phyloP scores from a whole-genome alignment of 164 flowering plant genomes.

The Vitis labrusca region DNA sequence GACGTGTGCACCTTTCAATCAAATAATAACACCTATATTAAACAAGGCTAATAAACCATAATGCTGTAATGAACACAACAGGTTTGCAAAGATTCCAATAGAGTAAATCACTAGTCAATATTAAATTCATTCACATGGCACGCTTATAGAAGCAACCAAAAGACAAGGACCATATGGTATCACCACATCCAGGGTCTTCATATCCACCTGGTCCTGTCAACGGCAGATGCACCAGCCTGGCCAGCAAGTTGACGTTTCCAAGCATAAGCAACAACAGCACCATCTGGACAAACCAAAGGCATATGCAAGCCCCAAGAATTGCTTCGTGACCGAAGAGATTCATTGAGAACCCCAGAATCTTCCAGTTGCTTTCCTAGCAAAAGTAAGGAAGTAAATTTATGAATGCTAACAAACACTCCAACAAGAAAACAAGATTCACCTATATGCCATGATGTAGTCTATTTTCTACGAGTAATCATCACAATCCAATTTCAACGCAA shows the following conservation, averaged over 20 bases:
- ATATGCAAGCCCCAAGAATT: constrained; percentile 98
- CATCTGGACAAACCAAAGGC: constrained; percentile 99
- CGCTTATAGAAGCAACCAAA: neutral
- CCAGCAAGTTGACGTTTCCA: constrained; percentile 99
- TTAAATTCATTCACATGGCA: neutral
- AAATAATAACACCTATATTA: no score
- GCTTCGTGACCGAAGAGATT: constrained; percentile 73
- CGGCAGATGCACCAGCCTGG: constrained; percentile 99
- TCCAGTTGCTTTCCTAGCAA: constrained; percentile 80
- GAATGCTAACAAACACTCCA: neutral
- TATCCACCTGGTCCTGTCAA: constrained; percentile 82
- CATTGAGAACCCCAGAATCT: constrained; percentile 83
- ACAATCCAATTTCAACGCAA: neutral
- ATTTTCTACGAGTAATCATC: neutral
- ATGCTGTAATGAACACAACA: neutral
- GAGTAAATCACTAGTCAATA: neutral
- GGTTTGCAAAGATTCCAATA: neutral
- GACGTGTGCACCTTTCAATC: no score
- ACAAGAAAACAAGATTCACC: neutral
- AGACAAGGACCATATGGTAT: neutral
- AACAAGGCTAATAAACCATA: no score
- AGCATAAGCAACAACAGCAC: constrained; percentile 98
- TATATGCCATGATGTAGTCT: neutral
- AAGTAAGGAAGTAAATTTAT: constrained; percentile 1
- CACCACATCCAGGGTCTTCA: neutral